These are phyloP conservation scores for Neurospora cerealis DNA, from an alignment of 495 filamentous ascomycete species.

Conservation along the genomic window DNA sequence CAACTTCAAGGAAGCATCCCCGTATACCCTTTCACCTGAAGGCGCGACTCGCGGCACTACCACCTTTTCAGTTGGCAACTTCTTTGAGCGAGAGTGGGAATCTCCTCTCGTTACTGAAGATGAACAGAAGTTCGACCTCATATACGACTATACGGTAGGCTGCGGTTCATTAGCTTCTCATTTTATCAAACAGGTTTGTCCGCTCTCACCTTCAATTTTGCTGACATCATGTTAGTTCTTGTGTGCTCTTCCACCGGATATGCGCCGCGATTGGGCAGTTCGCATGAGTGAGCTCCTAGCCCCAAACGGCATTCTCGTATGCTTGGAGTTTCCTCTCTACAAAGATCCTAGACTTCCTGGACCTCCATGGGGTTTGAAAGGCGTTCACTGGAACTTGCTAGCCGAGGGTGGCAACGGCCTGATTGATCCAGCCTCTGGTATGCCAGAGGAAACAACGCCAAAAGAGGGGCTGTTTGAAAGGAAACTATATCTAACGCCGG, in stretches of 20 bases:
- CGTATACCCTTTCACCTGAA: neutral
- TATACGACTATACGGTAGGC: slow-evolving; percentile 72
- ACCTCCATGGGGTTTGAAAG: slow-evolving; percentile 55
- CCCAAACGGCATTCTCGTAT: slow-evolving; percentile 51
- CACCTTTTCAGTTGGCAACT: slow-evolving; percentile 54
- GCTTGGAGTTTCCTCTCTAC: slow-evolving; percentile 66
- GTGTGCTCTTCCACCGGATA: slow-evolving; percentile 54
- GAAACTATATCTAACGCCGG: slow-evolving; percentile 52
- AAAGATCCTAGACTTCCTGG: slow-evolving; percentile 53
- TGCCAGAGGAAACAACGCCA: slow-evolving; percentile 2
- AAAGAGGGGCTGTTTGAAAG: slow-evolving; percentile 40
- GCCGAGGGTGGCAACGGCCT: slow-evolving; percentile 52
- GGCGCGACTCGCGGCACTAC: slow-evolving; percentile 29
- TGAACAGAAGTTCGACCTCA: slow-evolving; percentile 53
- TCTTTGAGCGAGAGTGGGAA: slow-evolving; percentile 59
- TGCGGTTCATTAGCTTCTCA: neutral
- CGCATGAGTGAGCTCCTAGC: slow-evolving; percentile 55
- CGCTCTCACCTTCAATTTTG: neutral
- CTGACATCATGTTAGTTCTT: slow-evolving; percentile 46
- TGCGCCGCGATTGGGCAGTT: slow-evolving; percentile 57
- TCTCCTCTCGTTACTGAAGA: slow-evolving; percentile 21
- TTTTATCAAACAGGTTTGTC: neutral
- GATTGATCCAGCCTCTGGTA: slow-evolving; percentile 35
- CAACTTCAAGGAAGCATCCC: slow-evolving; percentile 27
- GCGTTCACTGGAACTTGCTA: slow-evolving; percentile 55